Evolutionary conservation across 2,329 filamentous ascomycete species (phyloP), one percentile per base, ranked within the genome.

Genomic region (Colletotrichum agaves): DNA sequence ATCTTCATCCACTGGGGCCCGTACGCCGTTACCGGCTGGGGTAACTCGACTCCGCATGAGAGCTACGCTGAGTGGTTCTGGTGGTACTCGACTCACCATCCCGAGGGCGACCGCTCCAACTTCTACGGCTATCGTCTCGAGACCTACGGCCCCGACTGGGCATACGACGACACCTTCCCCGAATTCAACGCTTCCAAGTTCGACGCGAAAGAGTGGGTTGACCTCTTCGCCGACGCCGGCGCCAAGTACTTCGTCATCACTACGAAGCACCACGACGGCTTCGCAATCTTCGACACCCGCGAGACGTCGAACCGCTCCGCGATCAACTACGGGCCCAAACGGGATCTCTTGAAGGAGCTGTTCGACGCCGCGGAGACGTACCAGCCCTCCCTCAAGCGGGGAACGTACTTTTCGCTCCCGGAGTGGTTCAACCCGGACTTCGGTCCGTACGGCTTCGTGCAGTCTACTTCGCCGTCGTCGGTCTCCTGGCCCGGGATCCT

Each of bases 1-100:
- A 88, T 89, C 41, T 88, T 89, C 71, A 85, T 88, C 44, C 87
- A 88, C 67, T 88, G 87, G 85, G 86, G 87, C 0, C 77, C 82
- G 0, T 89, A 87, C 70, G 75, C 84, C 0, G 85, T 88, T 0
- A 83, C 86, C 0, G 85, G 82, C 3, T 89, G 86, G 85, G 87
- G 86, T 3, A 81, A 81, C 69, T 77, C 77, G 4, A 74, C 75
- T 3, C 74, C 75, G 1, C 71, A 79, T 57, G 80, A 83, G 69
- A 78, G 75, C 31, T 83, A 83, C 56, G 78, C 80, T 0, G 81
- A 83, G 69, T 82, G 80, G 80, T 82, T 78, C 75, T 88, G 85
- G 85, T 87, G 81, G 79, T 82, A 83, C 53, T 67, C 64, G 13
- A 67, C 64, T 6, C 61, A 67, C 2, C 64, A 67, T 19, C 64